phyloP scores from a whole-genome alignment of 805 yeast genomes.

The Phaffomyces thermotolerans region DNA sequence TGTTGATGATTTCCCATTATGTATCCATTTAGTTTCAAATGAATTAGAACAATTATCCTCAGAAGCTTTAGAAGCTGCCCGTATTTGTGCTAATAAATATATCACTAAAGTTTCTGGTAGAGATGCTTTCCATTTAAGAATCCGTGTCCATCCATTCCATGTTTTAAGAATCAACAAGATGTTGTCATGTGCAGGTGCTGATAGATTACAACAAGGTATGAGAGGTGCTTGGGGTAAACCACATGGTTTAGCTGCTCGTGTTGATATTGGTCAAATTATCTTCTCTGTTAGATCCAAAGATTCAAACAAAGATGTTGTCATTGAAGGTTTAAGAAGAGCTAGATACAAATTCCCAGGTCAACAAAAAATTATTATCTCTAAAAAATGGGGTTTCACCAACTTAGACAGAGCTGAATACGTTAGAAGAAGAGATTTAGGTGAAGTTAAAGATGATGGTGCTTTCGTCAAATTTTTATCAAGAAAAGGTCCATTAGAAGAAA shows the following conservation, averaged over 20 bases:
- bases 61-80: slow-evolving; percentile 99
- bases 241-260: slow-evolving; percentile 99
- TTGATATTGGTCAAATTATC: slow-evolving; percentile 95
- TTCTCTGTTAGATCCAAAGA: slow-evolving; percentile 98
- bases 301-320: slow-evolving; percentile 92
- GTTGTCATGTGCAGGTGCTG: slow-evolving; percentile 99
- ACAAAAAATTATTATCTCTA: slow-evolving; percentile 97
- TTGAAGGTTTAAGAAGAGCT: slow-evolving; percentile 99
- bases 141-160: slow-evolving; percentile 99
- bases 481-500: slow-evolving; percentile 91
- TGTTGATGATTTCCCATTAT: slow-evolving; percentile 96
- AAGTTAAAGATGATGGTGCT: slow-evolving; percentile 99
- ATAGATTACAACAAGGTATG: slow-evolving; percentile 99
- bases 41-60: slow-evolving; percentile 99
- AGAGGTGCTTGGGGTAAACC: slow-evolving; percentile 99
- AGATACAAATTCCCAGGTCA: slow-evolving; percentile 99
- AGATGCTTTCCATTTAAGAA: slow-evolving; percentile 99
- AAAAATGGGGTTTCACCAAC: slow-evolving; percentile 99
- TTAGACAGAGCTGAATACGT: slow-evolving; percentile 96
- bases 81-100: slow-evolving; percentile 99
- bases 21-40: slow-evolving; percentile 98
- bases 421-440: slow-evolving; percentile 87
- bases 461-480: slow-evolving; percentile 96
- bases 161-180: slow-evolving; percentile 99
- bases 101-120: slow-evolving; percentile 96